Evolutionary conservation across 164 flowering plant species (phyloP), one percentile per base, ranked within the genome.

Genomic region (Warburgia ugandensis): DNA sequence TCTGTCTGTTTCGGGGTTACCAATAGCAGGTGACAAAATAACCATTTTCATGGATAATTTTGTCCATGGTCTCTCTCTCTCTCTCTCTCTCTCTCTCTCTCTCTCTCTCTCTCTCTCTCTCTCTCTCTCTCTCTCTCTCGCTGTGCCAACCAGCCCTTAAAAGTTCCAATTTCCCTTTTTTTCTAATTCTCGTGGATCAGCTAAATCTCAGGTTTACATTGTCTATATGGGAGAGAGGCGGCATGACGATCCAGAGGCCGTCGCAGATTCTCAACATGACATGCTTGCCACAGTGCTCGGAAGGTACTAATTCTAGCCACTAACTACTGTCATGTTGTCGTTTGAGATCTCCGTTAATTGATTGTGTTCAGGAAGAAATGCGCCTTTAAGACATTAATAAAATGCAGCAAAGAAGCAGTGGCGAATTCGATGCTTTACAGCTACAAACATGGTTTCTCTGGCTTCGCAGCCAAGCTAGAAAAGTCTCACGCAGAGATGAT

Each of bases 361-460:
- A 22, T n/a, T n/a, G n/a, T n/a, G n/a, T n/a, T n/a, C n/a, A n/a
- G n/a, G n/a, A n/a, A n/a, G n/a, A n/a, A n/a, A n/a, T n/a, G n/a
- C n/a, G n/a, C n/a, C n/a, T n/a, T n/a, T n/a, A n/a, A n/a, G n/a
- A n/a, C n/a, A n/a, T n/a, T n/a, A 39, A 22, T 13, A 10, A 19
- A 13, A 14, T 61, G 40, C 67, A 76, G 84, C 66, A 68, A 71
- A 40, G 66, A 74, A 46, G 58, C 50, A 3, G 75, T 77, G 11
- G 37, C 46, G 37, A 50, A 40, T 27, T 63, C 60, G 4, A 58
- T 79, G 32, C 44, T 79, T 29, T 77, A 77, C 53, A 70, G 73
- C 41, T 79, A 77, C 40, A 67, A 46, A 56, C 78, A 78, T 52
- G 80, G 80, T 4, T 76, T 78, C 50, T 76, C 77, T 0, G 84